Base-by-base conservation (phyloP, 306 rosid genomes). In the Prinsepia uniflora region DNA sequence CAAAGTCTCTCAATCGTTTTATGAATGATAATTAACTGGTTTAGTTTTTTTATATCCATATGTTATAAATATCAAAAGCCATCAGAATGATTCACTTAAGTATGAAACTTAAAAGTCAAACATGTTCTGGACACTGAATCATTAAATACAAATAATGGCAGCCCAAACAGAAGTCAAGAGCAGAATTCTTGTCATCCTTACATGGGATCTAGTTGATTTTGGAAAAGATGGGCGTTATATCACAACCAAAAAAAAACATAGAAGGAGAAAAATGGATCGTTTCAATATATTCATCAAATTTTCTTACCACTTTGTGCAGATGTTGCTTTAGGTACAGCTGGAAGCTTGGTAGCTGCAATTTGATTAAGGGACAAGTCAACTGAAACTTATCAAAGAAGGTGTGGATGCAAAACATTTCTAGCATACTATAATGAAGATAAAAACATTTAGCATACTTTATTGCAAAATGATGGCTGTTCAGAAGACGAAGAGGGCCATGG, bases 401-500 rank as follows among this genome's bases (percentile, higher is more conserved):
- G 7, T 6, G 60, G 19, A 10, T 10, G 17, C 5, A 64, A 24
- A 24, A 24, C 30, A 24, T 24, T 24, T 24, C 30, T 24, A 24
- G 30, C 30, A 24, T 24, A 24, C 30, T 24, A 24, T 24, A 2
- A 24, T 24, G 0, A 24, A 24, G 0, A 24, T 24, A 24, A 24
- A 24, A 24, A 24, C n/a, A 24, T 24, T 24, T 24, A 24, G 24
- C 90, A 3, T 86, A 86, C 92, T 78, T 85, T 82, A 63, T 84
- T 87, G 80, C 92, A 89, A 44, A 83, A 75, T 30, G 90, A 83
- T 46, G 78, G 72, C 50, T 71, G 68, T 42, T 24, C 54, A 22
- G 77, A 75, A 22, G 86, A 76, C 9, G 75, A 65, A 47, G 87
- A 78, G 19, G 87, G 90, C 96, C 92, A 89, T 12, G 89, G 96